Base-by-base conservation (phyloP, 345 rosid species). In the Stellera chamaejasme region DNA sequence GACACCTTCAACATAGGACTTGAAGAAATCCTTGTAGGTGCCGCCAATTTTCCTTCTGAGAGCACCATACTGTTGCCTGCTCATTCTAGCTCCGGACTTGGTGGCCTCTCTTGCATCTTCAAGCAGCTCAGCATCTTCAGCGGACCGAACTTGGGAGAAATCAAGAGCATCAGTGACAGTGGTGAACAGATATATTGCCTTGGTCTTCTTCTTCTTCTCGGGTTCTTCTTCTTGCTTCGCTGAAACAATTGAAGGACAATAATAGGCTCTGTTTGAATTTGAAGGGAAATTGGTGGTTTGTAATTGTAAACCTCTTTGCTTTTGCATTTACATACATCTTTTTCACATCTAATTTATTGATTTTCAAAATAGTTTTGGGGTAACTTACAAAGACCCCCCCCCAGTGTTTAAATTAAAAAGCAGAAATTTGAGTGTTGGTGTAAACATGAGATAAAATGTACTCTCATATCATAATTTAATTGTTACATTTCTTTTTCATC, bases 1-100 rank as follows among this genome's bases (percentile, higher is more conserved):
- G n/a, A n/a, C n/a, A n/a, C n/a, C 98, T 6, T 88, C 96, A 5
- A 88, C 43, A 50, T 91, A 88, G 41, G 96, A 90, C 65, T 90
- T 91, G 77, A 91, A 91, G 71, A 91, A 87, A 58, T 87, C 98
- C 79, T 82, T 80, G 79, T 87, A 87, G 5, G 92, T 91, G 45
- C 96, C 96, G 66, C 98, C 98, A 46, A 85, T 87, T 74, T 61
- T 61, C 79, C 96, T 85, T 64, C 95, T 79, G 44, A 88, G 79
- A 27, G 98, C 98, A 7, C 96, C 98, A 63, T 91, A 87, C 98
- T 91, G 98, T 64, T 85, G 88, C 55, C 78, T 75, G 65, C 32
- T 65, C 98, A 91, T 88, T 49, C 53, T 70, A 2, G 60, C 73
- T 45, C 98, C 98, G 8, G 96, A 75, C 68, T 19, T 71, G 64